Base-by-base conservation (phyloP, 148 eudicot species). In the Nepenthes mirabilis region DNA sequence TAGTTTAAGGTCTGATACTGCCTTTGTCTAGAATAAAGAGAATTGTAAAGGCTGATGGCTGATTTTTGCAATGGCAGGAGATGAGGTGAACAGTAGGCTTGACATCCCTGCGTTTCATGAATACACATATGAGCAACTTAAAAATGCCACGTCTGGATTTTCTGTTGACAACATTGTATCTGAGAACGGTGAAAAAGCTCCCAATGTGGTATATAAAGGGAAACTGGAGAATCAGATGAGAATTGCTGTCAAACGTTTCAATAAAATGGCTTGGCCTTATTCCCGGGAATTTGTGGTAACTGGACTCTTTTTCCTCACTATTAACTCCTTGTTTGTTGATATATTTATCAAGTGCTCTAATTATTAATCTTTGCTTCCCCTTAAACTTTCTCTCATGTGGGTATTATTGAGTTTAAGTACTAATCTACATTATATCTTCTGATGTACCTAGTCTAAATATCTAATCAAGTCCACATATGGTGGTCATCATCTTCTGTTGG, bases 161-260 rank as follows among this genome's bases (percentile, higher is more conserved):
- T 83, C 90, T 32, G 76, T 68, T 32, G 86, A 84, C 70, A 81
- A 84, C 60, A 81, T 84, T 61, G 81, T 84, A 58, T 84, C 90
- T 14, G 90, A 84, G 66, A 82, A 84, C 57, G 85, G 83, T 37
- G 86, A 80, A 58, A 83, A 78, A 66, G 86, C 89, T 52, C 86
- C 89, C 36, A 83, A 83, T 74, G 79, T 84, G 70, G 86, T 84
- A 33, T 84, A 81, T 66, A 79, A 81, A 69, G 90, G 90, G 64
- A 84, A 84, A 58, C 69, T 84, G 55, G 86, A 81, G 65, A 84
- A 79, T 70, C 90, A 79, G 59, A 68, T 48, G 67, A 76, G 86
- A 69, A 70, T 84, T 47, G 90, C 72, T 6, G 86, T 84, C 37
- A 84, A 84, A 63, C 90, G 90, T 33, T 84, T 81, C 63, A 81